Conservation (phyloP, 2,329 filamentous ascomycete species). For the Ophiostoma novo-ulmi region DNA sequence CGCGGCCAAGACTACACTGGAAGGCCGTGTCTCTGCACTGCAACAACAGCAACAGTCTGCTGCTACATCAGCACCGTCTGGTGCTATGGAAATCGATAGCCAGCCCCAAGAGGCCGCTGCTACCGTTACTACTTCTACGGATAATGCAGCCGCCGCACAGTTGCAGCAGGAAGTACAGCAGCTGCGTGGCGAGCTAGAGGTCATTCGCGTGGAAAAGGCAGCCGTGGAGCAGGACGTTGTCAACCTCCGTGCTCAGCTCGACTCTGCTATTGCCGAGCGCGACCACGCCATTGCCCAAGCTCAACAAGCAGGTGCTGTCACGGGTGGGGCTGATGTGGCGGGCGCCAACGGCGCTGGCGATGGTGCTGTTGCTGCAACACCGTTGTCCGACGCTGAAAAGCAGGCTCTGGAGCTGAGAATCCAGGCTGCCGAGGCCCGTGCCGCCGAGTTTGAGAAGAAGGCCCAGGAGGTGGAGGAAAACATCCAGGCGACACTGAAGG, state of each 20-base stretch:
- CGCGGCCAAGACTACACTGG: slow-evolving; percentile 34
- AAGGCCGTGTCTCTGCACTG: slow-evolving; percentile 19
- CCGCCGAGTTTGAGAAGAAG: slow-evolving; percentile 60
- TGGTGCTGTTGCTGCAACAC: slow-evolving; percentile 25
- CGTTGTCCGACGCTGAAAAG: slow-evolving; percentile 54
- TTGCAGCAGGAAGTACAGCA: slow-evolving; percentile 47
- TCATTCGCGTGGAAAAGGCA: slow-evolving; percentile 62
- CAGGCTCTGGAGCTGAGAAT: slow-evolving; percentile 59
- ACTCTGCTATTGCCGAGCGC: slow-evolving; percentile 56
- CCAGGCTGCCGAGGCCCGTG: slow-evolving; percentile 54
- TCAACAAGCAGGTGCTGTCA: slow-evolving; percentile 30
- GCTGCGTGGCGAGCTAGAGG: slow-evolving; percentile 58
- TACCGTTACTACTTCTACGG: slow-evolving; percentile 20
- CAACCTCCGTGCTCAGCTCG: slow-evolving; percentile 53
- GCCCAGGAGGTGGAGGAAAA: slow-evolving; percentile 59
- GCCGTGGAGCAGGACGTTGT: slow-evolving; percentile 60
- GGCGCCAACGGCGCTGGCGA: slow-evolving; percentile 21
- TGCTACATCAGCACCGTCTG: slow-evolving; percentile 19
- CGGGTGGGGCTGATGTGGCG: slow-evolving; percentile 24
- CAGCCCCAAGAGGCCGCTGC: slow-evolving; percentile 8
- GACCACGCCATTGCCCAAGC: slow-evolving; percentile 52
- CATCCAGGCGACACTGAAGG: slow-evolving; percentile 56
- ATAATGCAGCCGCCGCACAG: slow-evolving; percentile 36
- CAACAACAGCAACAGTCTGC: slow-evolving; percentile 31
- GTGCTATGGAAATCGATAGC: slow-evolving; percentile 21